Conservation (phyloP, 345 rosid species). For the Linum tenue region DNA sequence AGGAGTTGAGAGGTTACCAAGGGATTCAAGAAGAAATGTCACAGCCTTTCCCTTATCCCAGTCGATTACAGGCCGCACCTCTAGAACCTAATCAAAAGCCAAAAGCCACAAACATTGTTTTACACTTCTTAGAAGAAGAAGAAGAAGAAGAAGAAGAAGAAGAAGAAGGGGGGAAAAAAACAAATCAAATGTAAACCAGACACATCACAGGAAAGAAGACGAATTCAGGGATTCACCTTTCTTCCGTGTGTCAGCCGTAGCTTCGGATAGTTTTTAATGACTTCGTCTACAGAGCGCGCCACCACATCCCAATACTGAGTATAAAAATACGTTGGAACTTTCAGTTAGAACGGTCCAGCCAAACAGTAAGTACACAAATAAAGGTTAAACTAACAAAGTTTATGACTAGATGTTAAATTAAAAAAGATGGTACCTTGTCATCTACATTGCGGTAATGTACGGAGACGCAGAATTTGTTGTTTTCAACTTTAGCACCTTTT, state of each 20-base stretch:
- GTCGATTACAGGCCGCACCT: slow-evolving; percentile 77
- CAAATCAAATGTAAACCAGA: not conserved
- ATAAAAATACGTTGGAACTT: not conserved
- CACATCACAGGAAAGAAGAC: no score
- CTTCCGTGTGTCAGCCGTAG: slow-evolving; percentile 65
- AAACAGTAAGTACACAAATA: no score
- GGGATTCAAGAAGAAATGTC: slow-evolving; percentile 79
- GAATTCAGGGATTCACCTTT: slow-evolving; percentile 32
- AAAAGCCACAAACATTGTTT: not conserved
- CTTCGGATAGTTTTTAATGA: slow-evolving; percentile 42
- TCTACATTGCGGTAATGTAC: slow-evolving; percentile 95
- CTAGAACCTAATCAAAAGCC: slow-evolving; percentile 55
- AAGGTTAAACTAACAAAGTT: no score
- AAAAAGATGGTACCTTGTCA: slow-evolving; percentile 36
- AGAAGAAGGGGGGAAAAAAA: not conserved
- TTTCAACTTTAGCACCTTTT: slow-evolving; percentile 69
- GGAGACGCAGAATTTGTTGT: slow-evolving; percentile 83
- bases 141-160: not conserved
- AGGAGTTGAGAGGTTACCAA: slow-evolving; percentile 29
- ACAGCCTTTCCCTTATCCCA: slow-evolving; percentile 99
- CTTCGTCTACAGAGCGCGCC: slow-evolving; percentile 44
- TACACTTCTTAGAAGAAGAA: not conserved
- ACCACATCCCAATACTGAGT: slow-evolving; percentile 53
- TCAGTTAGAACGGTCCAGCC: no score
- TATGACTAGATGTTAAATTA: not conserved